Conservation (phyloP, 139 green algal species). For the Tetraselmis striata region DNA sequence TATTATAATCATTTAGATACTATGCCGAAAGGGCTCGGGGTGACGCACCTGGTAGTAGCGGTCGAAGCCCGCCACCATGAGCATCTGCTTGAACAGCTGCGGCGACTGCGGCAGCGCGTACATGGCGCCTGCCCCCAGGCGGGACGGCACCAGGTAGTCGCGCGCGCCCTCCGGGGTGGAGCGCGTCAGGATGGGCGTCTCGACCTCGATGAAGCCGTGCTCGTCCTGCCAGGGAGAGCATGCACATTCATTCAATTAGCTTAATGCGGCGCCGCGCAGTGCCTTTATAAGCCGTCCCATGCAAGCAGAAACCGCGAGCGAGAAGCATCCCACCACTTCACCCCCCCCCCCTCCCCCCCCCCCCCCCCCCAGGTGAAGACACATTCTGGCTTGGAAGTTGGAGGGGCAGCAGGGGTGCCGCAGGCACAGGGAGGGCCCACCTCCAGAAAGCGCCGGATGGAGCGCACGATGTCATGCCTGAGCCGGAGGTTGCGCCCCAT, state of each 20-base stretch:
- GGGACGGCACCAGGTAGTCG: constrained; percentile 88
- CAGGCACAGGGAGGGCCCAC: too few species aligned
- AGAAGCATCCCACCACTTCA: too few species aligned
- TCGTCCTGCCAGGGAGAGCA: constrained; percentile 11
- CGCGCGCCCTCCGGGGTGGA: constrained; percentile 93
- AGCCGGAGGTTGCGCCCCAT: constrained; percentile 87
- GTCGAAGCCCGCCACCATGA: constrained; percentile 95
- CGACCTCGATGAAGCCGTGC: constrained; percentile 76
- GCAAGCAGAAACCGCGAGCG: too few species aligned
- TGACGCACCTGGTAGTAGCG: constrained; percentile 87
- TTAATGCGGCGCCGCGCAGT: too few species aligned
- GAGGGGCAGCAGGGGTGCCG: too few species aligned
- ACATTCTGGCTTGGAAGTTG: too few species aligned
- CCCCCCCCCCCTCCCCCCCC: neutral
- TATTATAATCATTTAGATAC: too few species aligned
- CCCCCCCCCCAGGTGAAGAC: neutral
- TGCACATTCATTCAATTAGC: neutral
- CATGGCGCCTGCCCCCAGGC: constrained; percentile 61
- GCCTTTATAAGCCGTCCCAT: too few species aligned
- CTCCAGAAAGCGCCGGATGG: constrained; percentile 75
- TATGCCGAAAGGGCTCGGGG: neutral
- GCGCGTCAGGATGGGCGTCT: constrained; percentile 93
- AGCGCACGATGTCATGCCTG: constrained; percentile 67
- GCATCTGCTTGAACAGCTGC: constrained; percentile 99
- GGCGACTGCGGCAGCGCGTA: constrained; percentile 96